Base-by-base conservation (phyloP, 805 yeast genomes). In the Danielozyma ontarioensis region DNA sequence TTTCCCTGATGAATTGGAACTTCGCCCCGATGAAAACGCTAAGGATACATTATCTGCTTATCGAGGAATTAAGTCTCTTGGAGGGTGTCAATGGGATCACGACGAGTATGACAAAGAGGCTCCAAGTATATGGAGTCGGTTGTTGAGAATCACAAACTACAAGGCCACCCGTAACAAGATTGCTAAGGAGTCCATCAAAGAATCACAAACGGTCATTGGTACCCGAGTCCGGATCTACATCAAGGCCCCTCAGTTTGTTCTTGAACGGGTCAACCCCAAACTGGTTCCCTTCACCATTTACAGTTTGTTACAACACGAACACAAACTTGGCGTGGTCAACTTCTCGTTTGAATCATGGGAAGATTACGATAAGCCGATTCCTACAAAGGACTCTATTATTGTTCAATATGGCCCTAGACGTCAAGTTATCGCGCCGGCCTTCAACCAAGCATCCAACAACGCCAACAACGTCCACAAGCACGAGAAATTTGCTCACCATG, bases 331-430 rank as follows among this genome's bases (percentile, higher is more conserved):
- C 0, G 83, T 84, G 25, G 80, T 85, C 38, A 87, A 90, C 59
- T 80, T 86, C 51, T 74, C 90, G 5, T 74, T 87, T 40, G 79
- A 82, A 46, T 73, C 93, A 19, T 88, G 96, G 89, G 94, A 90
- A 59, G 94, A 83, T 44, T 86, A 80, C 49, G 89, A 83, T 30
- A 74, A 76, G 33, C 95, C 97, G 21, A 72, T 93, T 36, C 83
- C 88, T 30, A 76, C 95, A n/a, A 81, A 82, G 46, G 94, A 85
- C 29, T 60, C 78, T 19, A 65, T 93, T 44, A 66, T 89, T 33
- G 90, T 85, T 12, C 97, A 93, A 62, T 89, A 88, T 53, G 99
- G 98, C 17, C 85, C 90, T 34, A 80, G 97, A 59, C 76, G 98
- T 50, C 79, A 85, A 54, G 70, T 76, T 11, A 82, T 90, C 33